These are phyloP conservation scores for Quercus tomentella DNA, from an alignment of 331 rosid species.

Conservation along the genomic window DNA sequence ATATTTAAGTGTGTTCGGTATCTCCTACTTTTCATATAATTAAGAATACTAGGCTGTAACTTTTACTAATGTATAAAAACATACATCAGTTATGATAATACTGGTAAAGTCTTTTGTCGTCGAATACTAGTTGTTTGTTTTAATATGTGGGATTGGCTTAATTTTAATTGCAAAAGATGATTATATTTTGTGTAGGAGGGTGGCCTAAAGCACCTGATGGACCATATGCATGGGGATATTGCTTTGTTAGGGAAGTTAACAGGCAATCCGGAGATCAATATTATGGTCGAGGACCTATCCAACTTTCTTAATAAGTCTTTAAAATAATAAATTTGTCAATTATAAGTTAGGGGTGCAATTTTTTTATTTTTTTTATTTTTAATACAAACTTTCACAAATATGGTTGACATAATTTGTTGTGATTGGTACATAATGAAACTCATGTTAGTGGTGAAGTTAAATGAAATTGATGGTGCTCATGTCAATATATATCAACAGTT, in stretches of 20 bases:
- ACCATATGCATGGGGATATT: conserved; percentile 16
- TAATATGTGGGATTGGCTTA: not conserved
- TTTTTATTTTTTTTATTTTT: too few relatives aligned
- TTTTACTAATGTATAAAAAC: too few relatives aligned
- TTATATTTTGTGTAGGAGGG: conserved; percentile 12
- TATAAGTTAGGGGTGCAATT: too few relatives aligned
- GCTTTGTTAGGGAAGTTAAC: not conserved
- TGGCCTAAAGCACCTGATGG: conserved; percentile 18
- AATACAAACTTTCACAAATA: too few relatives aligned
- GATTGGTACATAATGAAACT: too few relatives aligned
- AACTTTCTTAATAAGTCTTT: not conserved
- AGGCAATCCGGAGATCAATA: not conserved
- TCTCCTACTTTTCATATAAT: too few relatives aligned
- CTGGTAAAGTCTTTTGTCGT: rapidly evolving
- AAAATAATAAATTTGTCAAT: too few relatives aligned
- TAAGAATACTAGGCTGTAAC: too few relatives aligned
- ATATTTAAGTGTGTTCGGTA: not conserved
- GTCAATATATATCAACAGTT: too few relatives aligned
- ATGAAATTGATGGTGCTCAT: too few relatives aligned
- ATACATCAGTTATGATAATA: not conserved
- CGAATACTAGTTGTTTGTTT: not conserved
- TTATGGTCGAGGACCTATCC: not conserved
- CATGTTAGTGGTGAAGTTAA: too few relatives aligned
- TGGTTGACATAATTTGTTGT: too few relatives aligned
- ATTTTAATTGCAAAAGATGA: not conserved